Base-by-base conservation (phyloP, 208 protist genomes). In the Sergeia podlipaevii region DNA sequence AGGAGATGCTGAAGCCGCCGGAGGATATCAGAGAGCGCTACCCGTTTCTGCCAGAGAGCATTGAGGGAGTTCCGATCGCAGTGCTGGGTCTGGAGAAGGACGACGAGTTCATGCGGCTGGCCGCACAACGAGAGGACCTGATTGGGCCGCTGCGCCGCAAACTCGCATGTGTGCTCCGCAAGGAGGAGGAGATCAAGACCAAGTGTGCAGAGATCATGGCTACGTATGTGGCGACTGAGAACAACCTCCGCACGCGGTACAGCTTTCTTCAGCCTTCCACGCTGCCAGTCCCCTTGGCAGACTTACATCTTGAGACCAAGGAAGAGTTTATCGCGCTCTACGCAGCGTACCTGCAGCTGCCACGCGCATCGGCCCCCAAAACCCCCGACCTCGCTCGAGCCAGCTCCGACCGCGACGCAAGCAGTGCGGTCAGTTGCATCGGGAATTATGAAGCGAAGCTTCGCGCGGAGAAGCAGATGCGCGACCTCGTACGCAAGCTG, bases 31-130 rank as follows among this genome's bases (percentile, higher is more conserved):
- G 62, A 7, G 71, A 76, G 26, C 65, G 72, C 30, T 88, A 79
- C 49, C 80, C 80, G 3, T 81, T 81, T 59, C 63, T 87, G 36
- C 59, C 70, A 3, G 30, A 48, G 6, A 61, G 65, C 5, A 74
- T 86, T 37, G 65, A 82, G 7, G 74, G 64, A 11, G 56, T 80
- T 32, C 64, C 60, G 18, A 74, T 85, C 13, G 53, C 60, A 27
- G 61, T 77, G 45, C 67, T 89, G 0, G 60, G 67, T 3, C 43
- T 89, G 21, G 74, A 89, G 43, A 65, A 69, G 15, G 81, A 89
- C 48, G 49, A 64, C 5, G 37, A 62, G 26, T 85, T 85, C 48
- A 72, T 81, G 58, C 47, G 60, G 28, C 59, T 85, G 29, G 77
- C 77, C n/a, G 74, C 70, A 21, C 69, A 80, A 37, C 69, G 74